Conservation (phyloP, 176 grass and related monocot species). For the Dendrocalamus sinicus region DNA sequence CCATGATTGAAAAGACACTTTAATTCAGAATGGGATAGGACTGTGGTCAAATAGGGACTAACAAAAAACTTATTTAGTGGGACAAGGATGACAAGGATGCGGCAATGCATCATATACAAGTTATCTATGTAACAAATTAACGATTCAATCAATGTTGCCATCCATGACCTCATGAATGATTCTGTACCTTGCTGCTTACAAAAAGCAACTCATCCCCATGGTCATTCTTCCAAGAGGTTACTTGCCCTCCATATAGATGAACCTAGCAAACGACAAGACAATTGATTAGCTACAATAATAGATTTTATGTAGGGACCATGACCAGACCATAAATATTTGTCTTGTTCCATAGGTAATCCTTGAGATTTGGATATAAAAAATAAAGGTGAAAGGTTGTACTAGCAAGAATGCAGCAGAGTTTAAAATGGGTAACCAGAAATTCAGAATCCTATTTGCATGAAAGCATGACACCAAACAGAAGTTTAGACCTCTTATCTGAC, state of each 20-base stretch:
- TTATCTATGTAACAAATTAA: slow-evolving; percentile 29
- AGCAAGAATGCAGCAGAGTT: slow-evolving; percentile 20
- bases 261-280: slow-evolving; percentile 52
- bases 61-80: slow-evolving; percentile 36
- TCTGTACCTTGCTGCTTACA: slow-evolving; percentile 70
- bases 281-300: slow-evolving; percentile 42
- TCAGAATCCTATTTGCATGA: slow-evolving; percentile 10
- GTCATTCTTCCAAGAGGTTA: slow-evolving; percentile 85
- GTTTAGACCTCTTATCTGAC: slow-evolving; percentile 5
- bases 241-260: slow-evolving; percentile 75
- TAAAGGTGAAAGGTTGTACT: background rate
- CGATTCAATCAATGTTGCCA: slow-evolving; percentile 35
- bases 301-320: slow-evolving; percentile 9
- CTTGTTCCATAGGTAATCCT: slow-evolving; percentile 5
- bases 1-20: background rate
- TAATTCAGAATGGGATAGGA: background rate
- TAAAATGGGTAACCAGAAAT: background rate
- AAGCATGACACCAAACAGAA: slow-evolving; percentile 18
- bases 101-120: slow-evolving; percentile 16
- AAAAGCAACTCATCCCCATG: slow-evolving; percentile 77
- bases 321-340: slow-evolving; percentile 12
- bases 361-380: slow-evolving; percentile 3
- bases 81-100: slow-evolving; percentile 31
- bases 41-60: slow-evolving; percentile 5
- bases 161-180: slow-evolving; percentile 32